Conservation (phyloP, 371 early-diverging fungal genomes). For the Rhizopus delemar region DNA sequence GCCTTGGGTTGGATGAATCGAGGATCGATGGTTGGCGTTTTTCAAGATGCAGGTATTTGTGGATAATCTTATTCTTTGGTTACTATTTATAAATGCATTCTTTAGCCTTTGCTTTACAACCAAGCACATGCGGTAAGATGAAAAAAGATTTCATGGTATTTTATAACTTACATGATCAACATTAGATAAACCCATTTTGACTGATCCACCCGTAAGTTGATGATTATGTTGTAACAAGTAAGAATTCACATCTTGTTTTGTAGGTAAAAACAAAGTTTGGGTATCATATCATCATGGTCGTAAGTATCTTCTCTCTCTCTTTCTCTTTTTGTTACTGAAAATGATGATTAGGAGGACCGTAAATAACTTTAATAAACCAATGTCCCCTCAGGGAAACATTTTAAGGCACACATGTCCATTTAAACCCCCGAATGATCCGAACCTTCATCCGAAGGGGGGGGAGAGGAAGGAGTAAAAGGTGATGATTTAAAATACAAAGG, state of each 20-base stretch:
- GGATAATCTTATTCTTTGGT: neutral
- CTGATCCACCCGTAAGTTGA: conserved; percentile 66
- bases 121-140: conserved; percentile 63
- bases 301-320: conserved; percentile 16
- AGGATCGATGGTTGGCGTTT: conserved; percentile 88
- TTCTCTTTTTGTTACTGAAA: neutral
- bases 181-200: conserved; percentile 68
- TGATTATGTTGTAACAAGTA: neutral
- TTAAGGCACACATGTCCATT: no score
- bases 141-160: neutral
- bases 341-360: conserved; percentile 14
- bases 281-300: conserved; percentile 91
- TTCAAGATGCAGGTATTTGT: conserved; percentile 76
- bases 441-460: no score
- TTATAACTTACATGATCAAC: conserved; percentile 4
- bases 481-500: neutral
- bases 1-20: conserved; percentile 85
- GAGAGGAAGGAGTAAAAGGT: no score
- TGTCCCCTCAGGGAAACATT: neutral
- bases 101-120: conserved; percentile 76
- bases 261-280: conserved; percentile 60
- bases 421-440: no score
- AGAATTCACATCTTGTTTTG: neutral
- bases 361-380: conserved; percentile 14
- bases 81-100: neutral